Base-by-base conservation (phyloP, 2,329 filamentous ascomycete genomes). In the Clonostachys rhizophaga region DNA sequence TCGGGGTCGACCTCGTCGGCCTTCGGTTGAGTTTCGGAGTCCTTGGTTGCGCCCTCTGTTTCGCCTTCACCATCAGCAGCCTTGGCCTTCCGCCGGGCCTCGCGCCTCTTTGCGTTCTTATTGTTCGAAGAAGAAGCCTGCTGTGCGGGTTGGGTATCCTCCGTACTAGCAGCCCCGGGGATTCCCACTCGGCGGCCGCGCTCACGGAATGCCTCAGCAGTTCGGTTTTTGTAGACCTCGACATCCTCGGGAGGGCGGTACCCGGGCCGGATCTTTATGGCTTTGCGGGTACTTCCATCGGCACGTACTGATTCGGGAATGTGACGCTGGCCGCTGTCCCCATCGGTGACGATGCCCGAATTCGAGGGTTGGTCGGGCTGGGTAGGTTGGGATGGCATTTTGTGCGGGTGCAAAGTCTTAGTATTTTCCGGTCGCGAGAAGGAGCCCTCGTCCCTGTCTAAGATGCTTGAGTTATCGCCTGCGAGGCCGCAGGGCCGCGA, bases 201-300 rank as follows among this genome's bases (percentile, higher is more conserved):
- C 56, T 82, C 90, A 61, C 90, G 90, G 71, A 88, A 96, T 44
- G 82, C 83, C 63, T 94, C 87, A 44, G 91, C 91, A 2, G 86
- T 91, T 48, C 89, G 85, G 67, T 95, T 96, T 72, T 91, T 95
- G 79, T 99, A 99, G 42, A 96, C 76, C 62, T 96, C 91, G 53
- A 97, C 86, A 67, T 99, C 94, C 70, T 99, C 94, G 1, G 91
- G 90, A 2, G 94, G 95, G 34, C 85, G 84, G 69, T 96, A 99
- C 46, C 94, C 95, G 1, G 94, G 92, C 33, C 90, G 84, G 51
- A 99, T 90, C 61, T 89, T 89, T 63, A 97, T 97, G 60, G 96
- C 92, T 62, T 89, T 95, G 48, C 94, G 84, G n/a, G 89, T 89
- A 44, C 87, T 90, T 49, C 94, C 94, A 63, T 99, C 94, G 20